A percentile compares a stretch with the other conserved stretches of the same genome.
phyloP scores from a whole-genome alignment of 768 basidiomycete species.

The Clitopilus passeckerianus region DNA sequence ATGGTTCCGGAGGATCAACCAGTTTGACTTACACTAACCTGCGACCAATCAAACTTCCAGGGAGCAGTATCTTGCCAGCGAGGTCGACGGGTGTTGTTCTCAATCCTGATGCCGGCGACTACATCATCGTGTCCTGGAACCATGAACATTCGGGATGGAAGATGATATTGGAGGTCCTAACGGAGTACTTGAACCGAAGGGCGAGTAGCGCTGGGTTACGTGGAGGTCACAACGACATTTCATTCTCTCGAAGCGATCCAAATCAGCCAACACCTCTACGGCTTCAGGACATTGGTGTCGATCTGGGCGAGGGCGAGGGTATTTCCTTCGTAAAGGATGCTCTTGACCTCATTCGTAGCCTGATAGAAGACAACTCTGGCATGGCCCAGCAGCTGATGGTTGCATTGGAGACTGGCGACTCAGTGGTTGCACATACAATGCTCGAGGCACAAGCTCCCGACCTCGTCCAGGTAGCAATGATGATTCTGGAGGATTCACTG shows the following conservation, averaged over 20 bases:
- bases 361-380: conserved; percentile 65
- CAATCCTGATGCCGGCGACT: conserved; percentile 65
- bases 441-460: conserved; percentile 57
- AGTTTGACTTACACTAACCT: conserved; percentile 61
- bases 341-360: conserved; percentile 74
- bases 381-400: conserved; percentile 65
- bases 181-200: conserved; percentile 64
- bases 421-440: conserved; percentile 48
- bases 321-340: conserved; percentile 65
- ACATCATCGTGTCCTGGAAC: conserved; percentile 74
- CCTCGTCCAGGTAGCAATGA: conserved; percentile 74
- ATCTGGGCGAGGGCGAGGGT: conserved; percentile 56
- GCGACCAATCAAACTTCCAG: conserved; percentile 68
- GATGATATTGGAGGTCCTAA: conserved; percentile 74
- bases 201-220: conserved; percentile 37
- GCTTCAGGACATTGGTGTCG: conserved; percentile 70
- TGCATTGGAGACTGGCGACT: conserved; percentile 54
- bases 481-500: conserved; percentile 77
- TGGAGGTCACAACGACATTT: conserved; percentile 44
- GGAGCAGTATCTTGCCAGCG: conserved; percentile 65
- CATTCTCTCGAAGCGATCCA: conserved; percentile 42
- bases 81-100: conserved; percentile 67
- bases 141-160: conserved; percentile 86
- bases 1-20: conserved; percentile 40
- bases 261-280: conserved; percentile 37